phyloP scores from a whole-genome alignment of 805 yeast species.

The Saturnispora kantuleensis region DNA sequence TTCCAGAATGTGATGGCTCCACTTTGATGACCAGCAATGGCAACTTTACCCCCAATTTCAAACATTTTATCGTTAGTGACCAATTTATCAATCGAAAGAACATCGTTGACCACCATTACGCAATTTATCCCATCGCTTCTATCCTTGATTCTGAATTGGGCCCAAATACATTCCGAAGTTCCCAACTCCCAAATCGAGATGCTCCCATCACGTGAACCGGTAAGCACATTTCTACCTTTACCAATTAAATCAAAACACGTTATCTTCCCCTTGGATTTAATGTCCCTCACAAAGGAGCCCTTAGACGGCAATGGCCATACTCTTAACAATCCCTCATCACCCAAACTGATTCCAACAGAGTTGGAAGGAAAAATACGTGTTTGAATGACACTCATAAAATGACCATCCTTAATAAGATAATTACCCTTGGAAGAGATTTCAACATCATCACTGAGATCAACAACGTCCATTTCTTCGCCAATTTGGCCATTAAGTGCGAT shows the following conservation, averaged over 20 bases:
- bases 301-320: slow-evolving; percentile 39
- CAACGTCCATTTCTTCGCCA: neutral
- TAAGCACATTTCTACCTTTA: slow-evolving; percentile 56
- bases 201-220: slow-evolving; percentile 46
- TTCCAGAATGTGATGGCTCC: slow-evolving; percentile 37
- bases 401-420: slow-evolving; percentile 19
- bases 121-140: slow-evolving; percentile 24
- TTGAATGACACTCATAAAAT: slow-evolving; percentile 36
- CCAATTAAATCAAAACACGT: slow-evolving; percentile 46
- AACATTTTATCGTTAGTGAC: slow-evolving; percentile 25
- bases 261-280: slow-evolving; percentile 35
- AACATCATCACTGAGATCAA: neutral
- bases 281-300: neutral
- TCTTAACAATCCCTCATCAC: slow-evolving; percentile 48
- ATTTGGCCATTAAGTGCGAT: slow-evolving; percentile 1
- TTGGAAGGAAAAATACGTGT: slow-evolving; percentile 54
- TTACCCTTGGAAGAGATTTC: neutral
- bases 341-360: slow-evolving; percentile 47
- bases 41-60: slow-evolving; percentile 37
- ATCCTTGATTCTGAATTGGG: slow-evolving; percentile 29
- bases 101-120: neutral
- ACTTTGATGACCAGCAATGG: slow-evolving; percentile 34
- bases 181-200: slow-evolving; percentile 66
- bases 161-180: slow-evolving; percentile 35
- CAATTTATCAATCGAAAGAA: neutral